Conservation (phyloP, 192 early-diverging fungal genomes). For the Backusella tarrabulga region DNA sequence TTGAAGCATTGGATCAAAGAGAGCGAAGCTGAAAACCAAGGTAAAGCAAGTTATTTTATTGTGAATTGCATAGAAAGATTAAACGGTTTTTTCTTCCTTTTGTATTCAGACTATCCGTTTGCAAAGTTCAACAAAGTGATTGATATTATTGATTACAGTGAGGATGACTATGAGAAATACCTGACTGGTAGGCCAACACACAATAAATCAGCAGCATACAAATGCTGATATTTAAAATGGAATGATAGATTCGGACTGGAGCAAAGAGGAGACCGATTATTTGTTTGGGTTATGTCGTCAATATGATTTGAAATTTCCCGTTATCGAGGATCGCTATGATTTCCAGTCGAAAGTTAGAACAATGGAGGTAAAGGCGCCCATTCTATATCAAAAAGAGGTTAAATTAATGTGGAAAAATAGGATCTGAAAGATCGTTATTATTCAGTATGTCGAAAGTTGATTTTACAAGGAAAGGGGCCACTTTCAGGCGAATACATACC, state of each 20-base stretch:
- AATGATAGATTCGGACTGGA: conserved; percentile 69
- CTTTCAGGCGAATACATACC: conserved; percentile 10
- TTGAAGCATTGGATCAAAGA: conserved; percentile 81
- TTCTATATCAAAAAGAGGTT: neutral
- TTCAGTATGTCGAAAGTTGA: conserved; percentile 61
- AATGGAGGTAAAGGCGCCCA: conserved; percentile 41
- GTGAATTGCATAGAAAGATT: neutral
- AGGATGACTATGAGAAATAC: conserved; percentile 83
- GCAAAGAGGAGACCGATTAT: conserved; percentile 83
- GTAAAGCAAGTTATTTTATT: neutral
- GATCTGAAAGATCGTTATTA: conserved; percentile 92
- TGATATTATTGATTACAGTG: conserved; percentile 67
- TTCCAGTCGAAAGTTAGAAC: conserved; percentile 40
- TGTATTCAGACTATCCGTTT: conserved; percentile 63
- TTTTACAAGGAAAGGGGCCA: conserved; percentile 46
- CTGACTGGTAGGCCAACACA: conserved; percentile 44
- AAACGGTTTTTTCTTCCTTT: neutral
- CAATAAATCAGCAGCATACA: neutral
- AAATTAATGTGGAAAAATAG: conserved; percentile 32
- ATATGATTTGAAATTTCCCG: conserved; percentile 83
- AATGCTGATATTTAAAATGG: neutral
- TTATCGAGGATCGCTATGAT: conserved; percentile 85
- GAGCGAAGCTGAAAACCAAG: conserved; percentile 48
- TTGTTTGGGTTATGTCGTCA: conserved; percentile 67
- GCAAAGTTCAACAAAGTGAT: conserved; percentile 75